Conservation (phyloP, 1,139 yeast genomes). For the Saccharomyces hybrid region DNA sequence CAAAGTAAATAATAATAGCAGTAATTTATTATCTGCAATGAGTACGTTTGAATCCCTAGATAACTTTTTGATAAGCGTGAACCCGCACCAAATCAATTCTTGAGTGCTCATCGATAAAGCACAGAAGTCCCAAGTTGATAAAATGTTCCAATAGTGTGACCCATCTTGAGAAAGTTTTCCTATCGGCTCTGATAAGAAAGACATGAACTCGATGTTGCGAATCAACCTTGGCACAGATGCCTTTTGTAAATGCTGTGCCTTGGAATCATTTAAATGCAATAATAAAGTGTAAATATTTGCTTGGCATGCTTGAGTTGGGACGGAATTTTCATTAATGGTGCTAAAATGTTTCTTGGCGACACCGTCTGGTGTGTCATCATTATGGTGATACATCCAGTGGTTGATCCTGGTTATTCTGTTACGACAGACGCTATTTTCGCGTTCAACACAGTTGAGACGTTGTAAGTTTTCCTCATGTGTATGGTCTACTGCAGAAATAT, state of each 20-base stretch:
- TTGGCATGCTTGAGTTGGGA: neutral
- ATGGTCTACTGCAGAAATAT: slow-evolving; percentile 13
- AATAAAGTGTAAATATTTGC: neutral
- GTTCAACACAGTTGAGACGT: slow-evolving; percentile 6
- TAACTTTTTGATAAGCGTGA: slow-evolving; percentile 17
- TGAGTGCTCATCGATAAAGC: slow-evolving; percentile 22
- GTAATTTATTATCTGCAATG: slow-evolving; percentile 20
- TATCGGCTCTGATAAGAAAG: neutral
- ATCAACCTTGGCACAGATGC: neutral
- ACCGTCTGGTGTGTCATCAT: slow-evolving; percentile 2
- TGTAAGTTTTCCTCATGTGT: slow-evolving; percentile 1
- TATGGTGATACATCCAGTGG: slow-evolving; percentile 25
- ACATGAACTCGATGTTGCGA: neutral
- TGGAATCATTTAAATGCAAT: slow-evolving; percentile 3
- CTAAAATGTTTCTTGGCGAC: neutral
- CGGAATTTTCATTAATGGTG: neutral
- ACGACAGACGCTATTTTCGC: slow-evolving; percentile 6
- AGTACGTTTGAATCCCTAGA: slow-evolving; percentile 14
- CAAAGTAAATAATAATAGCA: slow-evolving; percentile 24
- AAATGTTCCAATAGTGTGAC: slow-evolving; percentile 14
- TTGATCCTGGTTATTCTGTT: slow-evolving; percentile 19
- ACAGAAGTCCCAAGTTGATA: slow-evolving; percentile 27
- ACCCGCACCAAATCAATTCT: slow-evolving; percentile 28
- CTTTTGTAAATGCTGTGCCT: slow-evolving; percentile 1
- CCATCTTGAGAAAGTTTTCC: slow-evolving; percentile 5